phyloP scores from a whole-genome alignment of 108 stramenopile species.

The Epithemia pelagica region DNA sequence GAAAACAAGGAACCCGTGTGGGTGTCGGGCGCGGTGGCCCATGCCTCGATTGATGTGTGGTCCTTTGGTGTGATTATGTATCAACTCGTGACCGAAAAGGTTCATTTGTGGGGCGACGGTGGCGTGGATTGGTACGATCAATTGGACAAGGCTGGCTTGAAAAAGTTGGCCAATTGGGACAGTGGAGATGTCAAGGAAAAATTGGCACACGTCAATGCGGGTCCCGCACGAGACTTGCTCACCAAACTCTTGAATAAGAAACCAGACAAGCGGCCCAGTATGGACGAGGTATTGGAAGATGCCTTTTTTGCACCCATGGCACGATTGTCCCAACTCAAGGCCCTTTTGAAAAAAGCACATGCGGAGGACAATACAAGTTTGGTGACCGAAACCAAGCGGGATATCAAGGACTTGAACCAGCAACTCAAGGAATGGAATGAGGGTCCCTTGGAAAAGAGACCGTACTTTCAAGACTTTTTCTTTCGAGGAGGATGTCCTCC shows the following conservation, averaged over 20 bases:
- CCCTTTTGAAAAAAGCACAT: neutral
- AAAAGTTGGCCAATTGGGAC: constrained; percentile 8
- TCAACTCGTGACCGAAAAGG: constrained; percentile 15
- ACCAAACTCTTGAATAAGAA: constrained; percentile 2
- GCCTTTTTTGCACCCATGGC: neutral
- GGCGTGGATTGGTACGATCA: neutral
- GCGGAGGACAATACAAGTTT: neutral
- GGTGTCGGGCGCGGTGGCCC: neutral
- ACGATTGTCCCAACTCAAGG: neutral
- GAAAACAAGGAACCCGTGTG: neutral
- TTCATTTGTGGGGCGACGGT: constrained; percentile 12
- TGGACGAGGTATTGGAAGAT: neutral
- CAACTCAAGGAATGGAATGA: neutral
- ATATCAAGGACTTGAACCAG: neutral
- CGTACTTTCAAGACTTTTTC: neutral
- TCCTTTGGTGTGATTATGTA: constrained; percentile 25
- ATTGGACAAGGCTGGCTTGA: neutral
- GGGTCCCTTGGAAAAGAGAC: neutral
- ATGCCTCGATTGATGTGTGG: constrained; percentile 24
- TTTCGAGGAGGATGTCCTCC: neutral
- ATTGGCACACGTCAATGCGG: neutral
- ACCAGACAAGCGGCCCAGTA: constrained; percentile 3
- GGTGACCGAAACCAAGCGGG: neutral
- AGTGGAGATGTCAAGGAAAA: neutral
- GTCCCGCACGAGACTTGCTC: constrained; percentile 12